Base-by-base conservation (phyloP, 176 grass and related monocot genomes). In the Ananas comosus region DNA sequence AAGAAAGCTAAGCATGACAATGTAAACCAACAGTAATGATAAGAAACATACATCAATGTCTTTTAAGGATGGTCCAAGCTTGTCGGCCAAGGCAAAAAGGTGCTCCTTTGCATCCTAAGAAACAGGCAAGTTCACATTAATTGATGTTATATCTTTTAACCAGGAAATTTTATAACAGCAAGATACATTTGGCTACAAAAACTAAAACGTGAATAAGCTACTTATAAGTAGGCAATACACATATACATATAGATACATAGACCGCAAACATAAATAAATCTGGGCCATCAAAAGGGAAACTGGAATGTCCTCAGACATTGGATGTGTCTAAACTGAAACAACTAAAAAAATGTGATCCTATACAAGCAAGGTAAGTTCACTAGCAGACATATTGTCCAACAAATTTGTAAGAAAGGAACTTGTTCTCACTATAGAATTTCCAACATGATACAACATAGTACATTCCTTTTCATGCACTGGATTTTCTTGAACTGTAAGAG, bases 51-150 rank as follows among this genome's bases (percentile, higher is more conserved):
- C 94, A 68, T 92, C 94, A 81, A 97, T 97, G 74, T 90, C 94
- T 29, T 83, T 83, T 67, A 97, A 69, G 65, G 94, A 97, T 71
- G 94, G 54, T 25, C 94, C 94, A 79, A 97, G 85, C 82, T 97
- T 88, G 78, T 93, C 86, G 71, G 79, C 94, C 66, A 97, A 80
- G 33, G 94, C 94, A 90, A 87, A 85, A 73, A 97, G 94, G 73
- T 97, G 88, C 24, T 97, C 89, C 81, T 97, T 97, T 53, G 94
- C 94, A 90, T 97, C 94, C 89, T 97, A 76, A 13, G 69, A 66
- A 65, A 80, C 12, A 47, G 16, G 27, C 72, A 72, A 51, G 73
- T 65, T 67, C 14, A 51, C 21, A 54, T 66, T 28, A 63, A 51
- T 54, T 72, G 51, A 29, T 64, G 12, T 33, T 64, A 48, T 56